Percentiles rank a stretch among this genome's conserved stretches.
These are phyloP conservation scores for Prunus yedoensis DNA, from an alignment of 331 rosid genomes.

Conservation along the genomic window DNA sequence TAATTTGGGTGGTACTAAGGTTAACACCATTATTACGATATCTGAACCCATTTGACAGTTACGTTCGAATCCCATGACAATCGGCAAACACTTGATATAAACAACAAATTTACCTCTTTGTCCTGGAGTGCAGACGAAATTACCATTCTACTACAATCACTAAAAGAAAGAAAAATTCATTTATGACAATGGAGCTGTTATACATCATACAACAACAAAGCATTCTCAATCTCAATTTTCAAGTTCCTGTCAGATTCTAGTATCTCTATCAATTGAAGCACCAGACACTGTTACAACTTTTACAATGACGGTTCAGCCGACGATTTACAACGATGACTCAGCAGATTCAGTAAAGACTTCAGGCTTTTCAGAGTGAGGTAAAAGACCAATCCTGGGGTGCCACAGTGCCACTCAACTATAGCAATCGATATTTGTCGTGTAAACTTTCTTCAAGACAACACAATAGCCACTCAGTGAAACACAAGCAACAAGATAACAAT, in stretches of 20 bases:
- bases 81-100: not conserved
- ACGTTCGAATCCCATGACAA: not conserved
- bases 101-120: not conserved
- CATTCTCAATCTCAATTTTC: constrained; percentile 16
- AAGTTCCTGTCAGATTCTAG: not conserved
- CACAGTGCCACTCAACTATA: not conserved
- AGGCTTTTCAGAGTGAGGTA: constrained; percentile 1
- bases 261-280: constrained; percentile 15
- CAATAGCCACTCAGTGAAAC: constrained; percentile 5
- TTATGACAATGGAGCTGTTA: not conserved
- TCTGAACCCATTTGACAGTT: not conserved
- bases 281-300: constrained; percentile 26
- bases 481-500: constrained; percentile 23
- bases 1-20: not conserved
- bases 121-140: not conserved
- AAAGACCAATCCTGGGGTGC: constrained; percentile 4
- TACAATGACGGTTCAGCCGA: constrained; percentile 2
- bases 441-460: constrained; percentile 5
- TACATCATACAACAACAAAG: not conserved
- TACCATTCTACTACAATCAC: not conserved
- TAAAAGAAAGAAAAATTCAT: not conserved
- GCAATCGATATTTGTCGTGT: not conserved
- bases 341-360: too few species aligned
- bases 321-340: constrained; percentile 3
- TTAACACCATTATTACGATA: not conserved